A percentile compares a stretch with the other conserved stretches of the same genome.
Conservation (phyloP, 495 filamentous ascomycete genomes). For the Penicillium dipodomyicola region DNA sequence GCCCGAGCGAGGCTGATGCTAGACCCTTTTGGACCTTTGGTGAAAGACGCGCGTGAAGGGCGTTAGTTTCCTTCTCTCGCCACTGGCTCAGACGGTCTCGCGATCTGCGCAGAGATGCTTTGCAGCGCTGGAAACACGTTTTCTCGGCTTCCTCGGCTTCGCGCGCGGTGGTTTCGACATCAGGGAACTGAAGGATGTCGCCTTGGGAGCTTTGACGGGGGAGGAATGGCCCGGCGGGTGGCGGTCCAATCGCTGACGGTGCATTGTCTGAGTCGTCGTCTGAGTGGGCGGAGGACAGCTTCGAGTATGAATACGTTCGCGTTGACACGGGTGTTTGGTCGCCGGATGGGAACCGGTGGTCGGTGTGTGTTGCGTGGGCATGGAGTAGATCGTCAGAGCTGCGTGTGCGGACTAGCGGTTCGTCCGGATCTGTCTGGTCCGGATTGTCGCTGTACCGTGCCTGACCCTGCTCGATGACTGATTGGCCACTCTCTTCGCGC, state of each 20-base stretch:
- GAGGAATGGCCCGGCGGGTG: conserved; percentile 41
- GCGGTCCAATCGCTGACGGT: conserved; percentile 32
- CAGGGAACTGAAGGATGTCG: conserved; percentile 45
- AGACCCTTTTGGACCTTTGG: conserved; percentile 54
- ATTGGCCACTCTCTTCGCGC: conserved; percentile 45
- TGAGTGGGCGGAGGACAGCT: conserved; percentile 30
- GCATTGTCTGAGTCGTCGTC: conserved; percentile 25
- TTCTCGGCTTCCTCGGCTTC: conserved; percentile 19
- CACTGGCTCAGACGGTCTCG: conserved; percentile 18
- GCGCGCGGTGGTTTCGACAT: conserved; percentile 35
- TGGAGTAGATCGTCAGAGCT: conserved; percentile 28
- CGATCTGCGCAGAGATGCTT: conserved; percentile 22
- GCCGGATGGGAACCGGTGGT: conserved; percentile 38
- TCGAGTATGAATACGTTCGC: conserved; percentile 37
- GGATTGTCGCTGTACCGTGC: conserved; percentile 63
- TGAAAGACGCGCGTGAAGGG: conserved; percentile 54
- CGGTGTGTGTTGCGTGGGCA: conserved; percentile 17
- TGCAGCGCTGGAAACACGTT: conserved; percentile 27
- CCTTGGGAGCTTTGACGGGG: conserved; percentile 39
- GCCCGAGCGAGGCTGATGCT: conserved; percentile 36
- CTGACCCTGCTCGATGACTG: conserved; percentile 60
- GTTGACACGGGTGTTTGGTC: conserved; percentile 42
- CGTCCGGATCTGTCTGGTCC: conserved; percentile 43
- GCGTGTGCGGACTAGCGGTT: conserved; percentile 41
- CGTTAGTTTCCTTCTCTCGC: conserved; percentile 25